Percentiles rank a stretch among this genome's conserved stretches.
These are phyloP conservation scores for Populus hybrid DNA, from an alignment of 441 rosid species.

Conservation along the genomic window DNA sequence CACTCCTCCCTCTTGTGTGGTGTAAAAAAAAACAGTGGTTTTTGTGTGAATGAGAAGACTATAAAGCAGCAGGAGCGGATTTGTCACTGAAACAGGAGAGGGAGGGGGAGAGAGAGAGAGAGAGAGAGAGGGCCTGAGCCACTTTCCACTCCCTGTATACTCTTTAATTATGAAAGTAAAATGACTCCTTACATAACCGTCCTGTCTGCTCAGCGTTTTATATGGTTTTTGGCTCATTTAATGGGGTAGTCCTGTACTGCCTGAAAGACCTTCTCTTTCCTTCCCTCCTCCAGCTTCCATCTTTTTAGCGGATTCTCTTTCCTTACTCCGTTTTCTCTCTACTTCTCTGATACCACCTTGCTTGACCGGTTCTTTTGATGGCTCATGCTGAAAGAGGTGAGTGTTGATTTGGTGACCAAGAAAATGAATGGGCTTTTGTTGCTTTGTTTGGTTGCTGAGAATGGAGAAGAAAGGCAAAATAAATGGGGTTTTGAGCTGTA, in stretches of 20 bases:
- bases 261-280: neutral
- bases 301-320: slow-evolving; percentile 1
- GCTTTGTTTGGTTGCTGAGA: slow-evolving; percentile 23
- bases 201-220: slow-evolving; percentile 24
- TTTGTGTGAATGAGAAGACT: slow-evolving; percentile 22
- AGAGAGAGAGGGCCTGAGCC: neutral
- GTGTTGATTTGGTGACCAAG: neutral
- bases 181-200: slow-evolving; percentile 50
- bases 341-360: neutral
- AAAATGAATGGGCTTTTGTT: slow-evolving; percentile 2
- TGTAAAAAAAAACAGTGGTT: slow-evolving; percentile 23
- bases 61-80: slow-evolving; percentile 31
- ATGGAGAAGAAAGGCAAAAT: slow-evolving; percentile 6
- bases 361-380: slow-evolving; percentile 23
- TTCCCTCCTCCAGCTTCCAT: slow-evolving; percentile 1
- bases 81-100: slow-evolving; percentile 51
- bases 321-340: neutral
- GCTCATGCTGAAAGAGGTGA: slow-evolving; percentile 36
- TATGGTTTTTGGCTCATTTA: slow-evolving; percentile 19
- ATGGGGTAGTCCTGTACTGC: slow-evolving; percentile 35
- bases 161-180: neutral
- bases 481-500: slow-evolving; percentile 4
- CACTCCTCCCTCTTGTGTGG: slow-evolving; percentile 18
- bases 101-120: neutral
- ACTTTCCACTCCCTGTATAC: neutral